A percentile compares a stretch with the other conserved stretches of the same genome.
These are phyloP conservation scores for Volvox reticuliferus DNA, from an alignment of 139 green algal species.

Conservation along the genomic window DNA sequence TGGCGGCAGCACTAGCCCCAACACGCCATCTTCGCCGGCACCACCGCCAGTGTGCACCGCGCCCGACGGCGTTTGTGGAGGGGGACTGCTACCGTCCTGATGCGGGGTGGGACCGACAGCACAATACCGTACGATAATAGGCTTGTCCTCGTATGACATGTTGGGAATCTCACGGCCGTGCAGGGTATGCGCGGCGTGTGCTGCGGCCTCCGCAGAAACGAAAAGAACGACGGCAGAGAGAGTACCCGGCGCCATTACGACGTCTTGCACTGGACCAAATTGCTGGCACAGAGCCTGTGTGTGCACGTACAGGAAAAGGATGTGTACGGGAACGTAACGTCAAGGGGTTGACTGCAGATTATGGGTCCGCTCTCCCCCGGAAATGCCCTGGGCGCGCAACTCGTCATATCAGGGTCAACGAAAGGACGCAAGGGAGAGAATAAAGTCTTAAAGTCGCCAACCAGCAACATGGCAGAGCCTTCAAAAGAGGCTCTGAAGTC, in stretches of 20 bases:
- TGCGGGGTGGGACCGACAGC: no score
- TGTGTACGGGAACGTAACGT: no score
- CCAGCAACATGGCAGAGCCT: no score
- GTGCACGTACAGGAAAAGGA: no score
- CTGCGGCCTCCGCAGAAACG: constrained; percentile 64
- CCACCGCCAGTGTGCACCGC: neutral
- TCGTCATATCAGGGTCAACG: no score
- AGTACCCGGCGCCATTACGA: constrained; percentile 80
- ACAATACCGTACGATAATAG: constrained; percentile 22
- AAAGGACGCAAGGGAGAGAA: no score
- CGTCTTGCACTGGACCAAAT: constrained; percentile 79
- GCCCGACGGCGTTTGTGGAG: neutral
- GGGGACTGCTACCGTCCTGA: neutral
- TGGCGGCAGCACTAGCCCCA: neutral
- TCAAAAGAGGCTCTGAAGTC: no score
- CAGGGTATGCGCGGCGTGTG: constrained; percentile 61
- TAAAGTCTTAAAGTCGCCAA: no score
- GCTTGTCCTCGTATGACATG: constrained; percentile 43
- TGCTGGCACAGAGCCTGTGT: constrained; percentile 77
- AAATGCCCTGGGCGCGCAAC: no score
- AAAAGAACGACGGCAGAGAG: constrained; percentile 90
- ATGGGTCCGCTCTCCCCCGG: no score
- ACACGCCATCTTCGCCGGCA: neutral
- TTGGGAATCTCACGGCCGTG: constrained; percentile 50
- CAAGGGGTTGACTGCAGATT: no score